Evolutionary conservation across 306 rosid genomes (phyloP), one percentile per base, ranked within the genome.

Genomic region (Alnus rubra): DNA sequence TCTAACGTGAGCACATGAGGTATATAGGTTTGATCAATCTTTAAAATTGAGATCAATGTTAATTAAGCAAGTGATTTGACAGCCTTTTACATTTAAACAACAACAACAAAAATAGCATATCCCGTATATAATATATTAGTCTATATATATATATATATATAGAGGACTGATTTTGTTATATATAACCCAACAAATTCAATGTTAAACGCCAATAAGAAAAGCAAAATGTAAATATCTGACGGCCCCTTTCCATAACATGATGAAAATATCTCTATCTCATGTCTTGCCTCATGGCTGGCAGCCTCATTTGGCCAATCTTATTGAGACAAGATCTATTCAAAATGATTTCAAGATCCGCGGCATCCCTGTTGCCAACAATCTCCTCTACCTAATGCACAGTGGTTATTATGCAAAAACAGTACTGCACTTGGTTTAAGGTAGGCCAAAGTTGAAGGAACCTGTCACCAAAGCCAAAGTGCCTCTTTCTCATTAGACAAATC

Each of bases 401-500:
- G 10, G 33, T 13, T 19, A 19, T n/a, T 76, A 58, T 14, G 12
- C 4, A 19, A 1, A 14, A 12, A 19, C 0, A 49, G 65, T 28
- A 23, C 15, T 74, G 67, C 72, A 68, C 44, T 23, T 81, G 74
- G 71, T 81, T 81, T 76, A 48, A 75, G 74, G 67, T 75, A 33
- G 63, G 59, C 74, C 73, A 75, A 76, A 75, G 78, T 37, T 31
- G 56, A 39, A 63, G 52, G 15, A 64, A 62, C 48, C 35, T 50
- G 35, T 19, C 28, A 47, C n/a, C 74, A 75, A 76, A 28, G 23
- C 15, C 47, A 0, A 78, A 14, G 65, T 56, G 48, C 31, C 50
- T 59, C 78, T 64, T 80, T 79, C 71, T 81, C 39, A 84, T 86
- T 88, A 80, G 85, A 82, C 87, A 84, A 81, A 83, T 48, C 6